These are phyloP conservation scores for Apiospora pterosperma DNA, from an alignment of 2,329 filamentous ascomycete species.

Conservation along the genomic window DNA sequence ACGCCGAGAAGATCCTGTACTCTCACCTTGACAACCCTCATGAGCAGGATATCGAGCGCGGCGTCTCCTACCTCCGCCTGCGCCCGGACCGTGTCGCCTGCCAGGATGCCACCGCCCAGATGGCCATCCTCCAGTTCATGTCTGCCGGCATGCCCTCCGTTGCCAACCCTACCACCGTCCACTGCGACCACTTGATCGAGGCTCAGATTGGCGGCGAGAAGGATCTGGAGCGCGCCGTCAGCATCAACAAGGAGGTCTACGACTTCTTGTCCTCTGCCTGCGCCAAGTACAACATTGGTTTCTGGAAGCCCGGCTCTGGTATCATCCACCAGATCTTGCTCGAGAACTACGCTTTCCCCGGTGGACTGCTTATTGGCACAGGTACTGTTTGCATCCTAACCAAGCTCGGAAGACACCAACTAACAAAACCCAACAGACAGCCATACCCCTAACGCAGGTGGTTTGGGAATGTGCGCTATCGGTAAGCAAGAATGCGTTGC, in stretches of 20 bases:
- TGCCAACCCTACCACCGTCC: slow-evolving; percentile 90
- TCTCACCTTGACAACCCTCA: slow-evolving; percentile 97
- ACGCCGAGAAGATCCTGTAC: slow-evolving; percentile 98
- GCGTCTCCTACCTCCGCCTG: slow-evolving; percentile 92
- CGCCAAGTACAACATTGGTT: slow-evolving; percentile 99
- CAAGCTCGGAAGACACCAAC: not conserved
- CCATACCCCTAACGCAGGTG: slow-evolving; percentile 95
- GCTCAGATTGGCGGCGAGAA: slow-evolving; percentile 89
- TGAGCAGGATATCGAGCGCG: slow-evolving; percentile 93
- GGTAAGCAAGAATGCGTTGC: no score
- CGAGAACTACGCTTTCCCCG: slow-evolving; percentile 99
- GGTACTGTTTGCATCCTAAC: not conserved
- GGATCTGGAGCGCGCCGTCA: slow-evolving; percentile 86
- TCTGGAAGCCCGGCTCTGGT: slow-evolving; percentile 98
- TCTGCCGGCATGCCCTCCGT: slow-evolving; percentile 94
- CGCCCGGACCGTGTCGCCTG: slow-evolving; percentile 97
- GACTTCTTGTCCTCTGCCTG: slow-evolving; percentile 92
- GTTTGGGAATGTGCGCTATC: slow-evolving; percentile 91
- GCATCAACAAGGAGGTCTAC: slow-evolving; percentile 99
- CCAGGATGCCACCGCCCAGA: slow-evolving; percentile 99
- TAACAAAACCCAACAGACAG: slow-evolving; percentile 65
- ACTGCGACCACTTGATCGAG: slow-evolving; percentile 99
- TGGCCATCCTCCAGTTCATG: slow-evolving; percentile 99
- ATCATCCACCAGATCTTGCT: slow-evolving; percentile 99
- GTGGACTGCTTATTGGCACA: slow-evolving; percentile 83